Evolutionary conservation across 768 basidiomycete genomes (phyloP), one percentile per base, ranked within the genome.

Genomic region (Kwoniella newhampshirensis): DNA sequence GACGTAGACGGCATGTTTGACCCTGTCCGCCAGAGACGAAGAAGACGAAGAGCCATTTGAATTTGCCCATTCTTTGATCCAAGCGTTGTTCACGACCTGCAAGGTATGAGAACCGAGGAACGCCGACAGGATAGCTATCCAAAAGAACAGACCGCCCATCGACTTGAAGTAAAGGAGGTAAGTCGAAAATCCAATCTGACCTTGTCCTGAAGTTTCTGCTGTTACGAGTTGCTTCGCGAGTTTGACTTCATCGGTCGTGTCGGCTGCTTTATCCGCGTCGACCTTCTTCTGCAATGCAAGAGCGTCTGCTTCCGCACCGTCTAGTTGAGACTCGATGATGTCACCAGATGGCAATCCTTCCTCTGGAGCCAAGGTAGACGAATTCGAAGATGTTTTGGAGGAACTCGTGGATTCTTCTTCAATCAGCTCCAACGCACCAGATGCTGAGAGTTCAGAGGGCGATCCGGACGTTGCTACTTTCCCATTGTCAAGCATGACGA

Each of bases 1-100:
- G 4, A 49, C 53, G 13, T 37, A 6, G 12, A 49, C 17, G 13
- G 26, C 35, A 39, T 54, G 18, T 39, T 44, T 30, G 17, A 23
- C 23, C 4, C 25, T n/a, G 4, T 18, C 25, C 1, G 51, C 20
- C 9, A 36, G 23, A 21, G 37, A 35, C 26, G 43, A 30, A 23
- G 23, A 23, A 21, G 32, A 12, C 1, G 45, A 27, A 35, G 25
- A 41, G 28, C 61, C 59, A 36, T 56, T 53, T 4, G 68, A 43
- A 41, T 73, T 74, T n/a, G 70, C 74, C 76, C 76, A 77, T 18
- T 68, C 62, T 44, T 67, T 68, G 52, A 77, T 71, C 74, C 73
- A 76, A 30, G 69, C 60, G 43, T 71, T 77, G 56, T 59, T 73
- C 13, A 56, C 55, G 35, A 77, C 63, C 57, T 77, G 76, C 0